Conservation (phyloP, 345 rosid genomes). For the Eucalyptus regnans region DNA sequence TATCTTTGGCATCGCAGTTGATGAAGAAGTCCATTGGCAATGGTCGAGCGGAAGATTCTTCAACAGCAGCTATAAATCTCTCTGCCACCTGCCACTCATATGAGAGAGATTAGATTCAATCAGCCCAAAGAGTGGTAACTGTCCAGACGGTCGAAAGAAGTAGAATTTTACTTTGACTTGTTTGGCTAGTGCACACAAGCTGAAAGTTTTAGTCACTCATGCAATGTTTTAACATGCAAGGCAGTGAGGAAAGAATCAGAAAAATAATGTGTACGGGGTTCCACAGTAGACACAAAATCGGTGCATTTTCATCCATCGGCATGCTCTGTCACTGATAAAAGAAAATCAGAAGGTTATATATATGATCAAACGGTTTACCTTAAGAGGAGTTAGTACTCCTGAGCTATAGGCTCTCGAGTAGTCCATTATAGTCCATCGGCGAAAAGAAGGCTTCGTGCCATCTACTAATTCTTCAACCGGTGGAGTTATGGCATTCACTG, state of each 20-base stretch:
- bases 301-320: neutral
- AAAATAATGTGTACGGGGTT: neutral
- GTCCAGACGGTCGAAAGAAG: neutral
- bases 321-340: neutral
- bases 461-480: neutral
- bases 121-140: neutral
- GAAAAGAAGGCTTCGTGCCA: constrained; percentile 3
- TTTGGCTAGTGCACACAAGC: neutral
- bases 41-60: constrained; percentile 22
- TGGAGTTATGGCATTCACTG: constrained; percentile 25
- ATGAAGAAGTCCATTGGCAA: constrained; percentile 56
- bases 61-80: constrained; percentile 26
- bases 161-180: neutral
- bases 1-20: constrained; percentile 26
- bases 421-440: constrained; percentile 37
- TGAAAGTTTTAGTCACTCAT: neutral
- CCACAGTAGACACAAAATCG: neutral
- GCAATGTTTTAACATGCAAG: neutral
- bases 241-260: neutral
- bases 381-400: constrained; percentile 30
- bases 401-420: constrained; percentile 43
- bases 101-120: neutral
- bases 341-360: neutral
- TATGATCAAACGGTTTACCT: constrained; percentile 8
- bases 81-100: constrained; percentile 35